Evolutionary conservation across 805 yeast species (phyloP).

Genomic region (Pichia pseudocactophila): DNA sequence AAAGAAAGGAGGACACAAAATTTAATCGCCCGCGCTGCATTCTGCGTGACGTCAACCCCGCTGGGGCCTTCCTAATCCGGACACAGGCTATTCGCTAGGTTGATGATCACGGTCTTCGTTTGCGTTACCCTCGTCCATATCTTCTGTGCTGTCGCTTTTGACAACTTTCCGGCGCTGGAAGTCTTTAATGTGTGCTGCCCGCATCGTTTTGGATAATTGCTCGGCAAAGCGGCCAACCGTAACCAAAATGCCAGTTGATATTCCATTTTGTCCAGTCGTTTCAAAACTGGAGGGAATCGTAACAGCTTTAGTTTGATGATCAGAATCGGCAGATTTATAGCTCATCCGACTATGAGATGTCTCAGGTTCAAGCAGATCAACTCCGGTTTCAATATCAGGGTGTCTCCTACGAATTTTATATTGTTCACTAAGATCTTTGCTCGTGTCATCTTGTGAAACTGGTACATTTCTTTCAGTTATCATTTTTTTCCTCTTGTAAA

Average conservation of each 20-base stretch:
- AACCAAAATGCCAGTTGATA: background rate
- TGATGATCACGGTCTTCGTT: too few species aligned
- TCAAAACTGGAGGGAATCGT: background rate
- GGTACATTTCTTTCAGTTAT: background rate
- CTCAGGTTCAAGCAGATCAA: background rate
- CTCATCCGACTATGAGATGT: background rate
- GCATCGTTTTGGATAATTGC: conserved; percentile 45
- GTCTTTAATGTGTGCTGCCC: conserved; percentile 76
- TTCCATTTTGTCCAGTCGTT: background rate
- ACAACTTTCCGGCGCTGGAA: conserved; percentile 56
- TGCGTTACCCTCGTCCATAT: too few species aligned
- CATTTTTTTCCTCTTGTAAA: conserved; percentile 14
- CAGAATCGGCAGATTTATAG: background rate
- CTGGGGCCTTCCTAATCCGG: too few species aligned
- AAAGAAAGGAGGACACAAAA: too few species aligned
- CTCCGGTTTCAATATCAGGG: background rate
- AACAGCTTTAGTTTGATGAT: background rate
- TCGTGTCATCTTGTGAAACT: conserved; percentile 55
- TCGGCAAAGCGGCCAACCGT: conserved; percentile 27
- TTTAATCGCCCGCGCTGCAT: too few species aligned
- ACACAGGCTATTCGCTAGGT: too few species aligned
- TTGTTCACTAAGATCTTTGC: conserved; percentile 93
- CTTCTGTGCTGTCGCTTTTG: conserved; percentile 1
- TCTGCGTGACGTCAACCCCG: too few species aligned
- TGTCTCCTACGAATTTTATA: conserved; percentile 49